Conservation (phyloP, 2,329 filamentous ascomycete species). For the Curvularia eragrostidis region DNA sequence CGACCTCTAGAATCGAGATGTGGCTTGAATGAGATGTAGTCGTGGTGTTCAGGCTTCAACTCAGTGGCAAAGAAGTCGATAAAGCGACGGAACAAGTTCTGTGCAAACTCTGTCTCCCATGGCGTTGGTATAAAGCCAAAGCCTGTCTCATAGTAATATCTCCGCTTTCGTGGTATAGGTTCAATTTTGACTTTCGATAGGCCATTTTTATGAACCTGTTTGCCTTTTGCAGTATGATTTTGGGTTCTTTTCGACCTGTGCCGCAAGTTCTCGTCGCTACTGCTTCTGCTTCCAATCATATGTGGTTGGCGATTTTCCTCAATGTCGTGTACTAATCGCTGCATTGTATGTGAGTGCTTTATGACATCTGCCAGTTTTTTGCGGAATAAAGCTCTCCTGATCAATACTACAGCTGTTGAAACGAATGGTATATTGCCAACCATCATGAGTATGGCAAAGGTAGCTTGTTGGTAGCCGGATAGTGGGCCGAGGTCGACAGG, state of each 20-base stretch:
- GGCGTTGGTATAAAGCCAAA: constrained; percentile 41
- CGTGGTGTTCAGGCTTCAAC: constrained; percentile 32
- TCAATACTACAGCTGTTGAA: constrained; percentile 37
- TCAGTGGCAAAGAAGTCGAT: constrained; percentile 30
- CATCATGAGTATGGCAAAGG: constrained; percentile 35
- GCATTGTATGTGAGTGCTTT: constrained; percentile 34
- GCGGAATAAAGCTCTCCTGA: constrained; percentile 34
- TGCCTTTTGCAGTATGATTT: neutral
- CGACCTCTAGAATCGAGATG: constrained; percentile 39
- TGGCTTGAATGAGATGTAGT: constrained; percentile 44
- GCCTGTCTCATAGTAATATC: constrained; percentile 36
- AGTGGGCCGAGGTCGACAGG: constrained; percentile 34
- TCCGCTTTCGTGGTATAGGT: constrained; percentile 25
- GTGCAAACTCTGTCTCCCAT: constrained; percentile 38
- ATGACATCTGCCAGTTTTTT: constrained; percentile 40
- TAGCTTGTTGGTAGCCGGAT: constrained; percentile 38
- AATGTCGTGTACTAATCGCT: constrained; percentile 34
- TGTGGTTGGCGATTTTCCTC: constrained; percentile 25
- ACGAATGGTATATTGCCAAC: constrained; percentile 43
- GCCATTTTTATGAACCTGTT: constrained; percentile 4
- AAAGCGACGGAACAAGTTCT: constrained; percentile 29
- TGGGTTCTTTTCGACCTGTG: constrained; percentile 4
- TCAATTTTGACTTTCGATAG: constrained; percentile 14
- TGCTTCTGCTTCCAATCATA: constrained; percentile 7
- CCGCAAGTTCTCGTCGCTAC: constrained; percentile 15